A percentile compares a stretch with the other conserved stretches of the same genome.
Evolutionary conservation across 1,139 yeast genomes (phyloP).

Genomic region (Saccharomycopsis crataegensis): DNA sequence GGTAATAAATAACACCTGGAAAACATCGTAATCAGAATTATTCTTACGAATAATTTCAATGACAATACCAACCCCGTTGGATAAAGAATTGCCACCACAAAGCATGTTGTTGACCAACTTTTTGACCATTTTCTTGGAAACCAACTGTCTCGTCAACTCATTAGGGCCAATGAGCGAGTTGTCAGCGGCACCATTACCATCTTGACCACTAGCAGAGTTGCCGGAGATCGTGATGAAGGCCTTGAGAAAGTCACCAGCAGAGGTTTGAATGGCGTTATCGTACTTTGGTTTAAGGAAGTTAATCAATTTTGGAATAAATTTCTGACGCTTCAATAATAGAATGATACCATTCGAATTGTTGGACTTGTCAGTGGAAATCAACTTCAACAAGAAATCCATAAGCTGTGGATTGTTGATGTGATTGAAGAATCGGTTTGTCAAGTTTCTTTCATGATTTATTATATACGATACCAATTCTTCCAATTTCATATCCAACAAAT

Average conservation of each 20-base stretch:
- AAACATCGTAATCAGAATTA: conserved; percentile 89
- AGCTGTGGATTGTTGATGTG: conserved; percentile 81
- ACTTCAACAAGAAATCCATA: conserved; percentile 60
- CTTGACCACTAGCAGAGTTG: conserved; percentile 40
- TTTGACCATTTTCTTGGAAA: conserved; percentile 60
- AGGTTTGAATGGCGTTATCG: conserved; percentile 68
- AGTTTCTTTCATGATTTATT: conserved; percentile 46
- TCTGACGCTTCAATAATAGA: conserved; percentile 39
- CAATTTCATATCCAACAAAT: conserved; percentile 82
- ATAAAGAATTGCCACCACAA: conserved; percentile 83
- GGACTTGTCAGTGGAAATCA: conserved; percentile 59
- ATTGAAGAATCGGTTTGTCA: conserved; percentile 64
- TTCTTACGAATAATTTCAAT: conserved; percentile 93
- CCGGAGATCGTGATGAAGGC: conserved; percentile 92
- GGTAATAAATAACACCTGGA: conserved; percentile 82
- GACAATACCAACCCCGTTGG: conserved; percentile 93
- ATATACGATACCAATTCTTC: conserved; percentile 72
- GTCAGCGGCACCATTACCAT: conserved; percentile 50
- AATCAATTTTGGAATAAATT: conserved; percentile 44
- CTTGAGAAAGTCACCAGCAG: conserved; percentile 91
- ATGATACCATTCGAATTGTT: conserved; percentile 55
- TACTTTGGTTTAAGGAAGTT: conserved; percentile 42
- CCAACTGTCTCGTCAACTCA: conserved; percentile 86
- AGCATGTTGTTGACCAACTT: conserved; percentile 77
- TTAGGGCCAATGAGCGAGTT: conserved; percentile 94